A percentile compares a stretch with the other conserved stretches of the same genome.
Conservation (phyloP, 495 filamentous ascomycete genomes). For the Annulohypoxylon moriforme region DNA sequence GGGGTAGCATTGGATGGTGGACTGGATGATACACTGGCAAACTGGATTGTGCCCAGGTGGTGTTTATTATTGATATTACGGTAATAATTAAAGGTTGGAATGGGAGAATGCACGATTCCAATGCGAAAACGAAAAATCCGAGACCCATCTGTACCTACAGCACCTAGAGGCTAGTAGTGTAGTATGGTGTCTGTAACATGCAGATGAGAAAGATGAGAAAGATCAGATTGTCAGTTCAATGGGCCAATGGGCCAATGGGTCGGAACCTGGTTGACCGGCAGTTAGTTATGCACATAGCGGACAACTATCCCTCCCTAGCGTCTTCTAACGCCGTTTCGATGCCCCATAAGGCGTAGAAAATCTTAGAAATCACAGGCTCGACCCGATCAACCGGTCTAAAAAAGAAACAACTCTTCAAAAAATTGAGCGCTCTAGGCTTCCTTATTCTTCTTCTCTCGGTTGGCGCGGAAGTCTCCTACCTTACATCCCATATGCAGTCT, state of each 20-base stretch:
- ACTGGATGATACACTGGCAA: not conserved
- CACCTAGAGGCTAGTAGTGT: too few species aligned
- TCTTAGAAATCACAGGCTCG: not conserved
- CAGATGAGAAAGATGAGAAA: not conserved
- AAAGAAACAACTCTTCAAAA: not conserved
- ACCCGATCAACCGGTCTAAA: not conserved
- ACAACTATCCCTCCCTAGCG: not conserved
- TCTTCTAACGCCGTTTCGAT: not conserved
- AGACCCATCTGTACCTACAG: not conserved
- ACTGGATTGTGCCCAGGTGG: not conserved
- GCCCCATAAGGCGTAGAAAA: constrained; percentile 1
- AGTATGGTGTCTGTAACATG: not conserved
- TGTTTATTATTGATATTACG: constrained; percentile 16
- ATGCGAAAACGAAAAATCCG: constrained; percentile 14
- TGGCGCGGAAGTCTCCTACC: constrained; percentile 20
- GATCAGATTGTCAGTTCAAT: not conserved
- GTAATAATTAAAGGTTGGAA: constrained; percentile 8
- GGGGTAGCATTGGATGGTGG: constrained; percentile 20
- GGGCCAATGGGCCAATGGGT: not conserved
- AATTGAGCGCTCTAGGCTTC: constrained; percentile 29
- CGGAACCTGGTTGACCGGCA: constrained; percentile 36
- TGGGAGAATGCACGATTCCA: constrained; percentile 10
- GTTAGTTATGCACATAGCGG: constrained; percentile 33
- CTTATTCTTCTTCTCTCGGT: constrained; percentile 29
- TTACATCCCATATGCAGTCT: constrained; percentile 3